These are phyloP conservation scores for Mortierella sp. DNA, from an alignment of 371 early-diverging fungal species.

Conservation along the genomic window DNA sequence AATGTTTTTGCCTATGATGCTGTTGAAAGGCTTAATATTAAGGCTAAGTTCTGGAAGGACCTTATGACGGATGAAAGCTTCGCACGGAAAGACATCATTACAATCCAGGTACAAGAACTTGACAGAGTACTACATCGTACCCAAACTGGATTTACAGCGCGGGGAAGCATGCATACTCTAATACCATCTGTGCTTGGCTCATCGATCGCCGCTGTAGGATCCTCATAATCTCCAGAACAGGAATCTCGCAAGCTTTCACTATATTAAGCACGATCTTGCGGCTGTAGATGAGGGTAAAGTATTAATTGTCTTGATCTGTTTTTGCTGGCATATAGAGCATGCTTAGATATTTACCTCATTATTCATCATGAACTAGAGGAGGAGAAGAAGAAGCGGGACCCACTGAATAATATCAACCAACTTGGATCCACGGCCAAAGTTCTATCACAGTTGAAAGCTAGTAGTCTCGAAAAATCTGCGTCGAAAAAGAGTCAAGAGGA, in stretches of 20 bases:
- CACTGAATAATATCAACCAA: conserved; percentile 74
- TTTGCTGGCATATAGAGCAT: background rate
- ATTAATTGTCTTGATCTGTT: background rate
- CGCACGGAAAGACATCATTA: conserved; percentile 87
- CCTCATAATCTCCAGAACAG: conserved; percentile 82
- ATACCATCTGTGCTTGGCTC: background rate
- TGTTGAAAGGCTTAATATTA: conserved; percentile 87
- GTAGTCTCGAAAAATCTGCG: conserved; percentile 55
- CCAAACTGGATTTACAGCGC: too few relatives aligned
- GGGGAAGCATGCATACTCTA: conserved; percentile 2
- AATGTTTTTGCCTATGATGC: conserved; percentile 92
- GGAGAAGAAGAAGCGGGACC: conserved; percentile 60
- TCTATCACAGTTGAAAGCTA: conserved; percentile 59
- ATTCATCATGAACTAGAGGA: conserved; percentile 34
- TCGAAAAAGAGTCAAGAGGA: conserved; percentile 39
- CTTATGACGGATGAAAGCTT: conserved; percentile 90
- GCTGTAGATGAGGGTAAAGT: conserved; percentile 59
- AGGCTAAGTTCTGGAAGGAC: conserved; percentile 87
- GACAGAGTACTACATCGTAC: background rate
- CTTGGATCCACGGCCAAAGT: conserved; percentile 71
- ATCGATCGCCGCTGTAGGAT: conserved; percentile 62
- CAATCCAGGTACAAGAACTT: conserved; percentile 67
- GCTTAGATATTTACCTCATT: background rate
- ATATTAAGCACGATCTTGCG: conserved; percentile 75
- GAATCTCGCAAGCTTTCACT: conserved; percentile 79